These are phyloP conservation scores for Kwoniella bestiolae DNA, from an alignment of 768 basidiomycete species.

Conservation along the genomic window DNA sequence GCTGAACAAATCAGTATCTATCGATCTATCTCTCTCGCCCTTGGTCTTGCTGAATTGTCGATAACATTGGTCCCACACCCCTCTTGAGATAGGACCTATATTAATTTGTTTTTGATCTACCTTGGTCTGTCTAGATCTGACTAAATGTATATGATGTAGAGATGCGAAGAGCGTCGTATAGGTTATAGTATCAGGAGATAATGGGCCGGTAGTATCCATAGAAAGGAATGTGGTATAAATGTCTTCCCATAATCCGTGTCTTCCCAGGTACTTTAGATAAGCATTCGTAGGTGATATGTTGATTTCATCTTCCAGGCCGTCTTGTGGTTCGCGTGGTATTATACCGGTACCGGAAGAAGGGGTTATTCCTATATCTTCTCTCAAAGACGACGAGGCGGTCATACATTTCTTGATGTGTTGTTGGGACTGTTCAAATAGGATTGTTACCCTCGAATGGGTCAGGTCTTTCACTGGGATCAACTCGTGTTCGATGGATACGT, in stretches of 20 bases:
- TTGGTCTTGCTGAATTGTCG: slow-evolving; percentile 13
- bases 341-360: background rate
- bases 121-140: background rate
- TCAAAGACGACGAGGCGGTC: background rate
- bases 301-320: slow-evolving; percentile 17
- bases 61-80: slow-evolving; percentile 34
- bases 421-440: slow-evolving; percentile 31
- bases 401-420: slow-evolving; percentile 8
- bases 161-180: slow-evolving; percentile 45
- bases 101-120: background rate
- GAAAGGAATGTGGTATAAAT: slow-evolving; percentile 40
- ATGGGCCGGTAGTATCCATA: slow-evolving; percentile 30
- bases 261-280: slow-evolving; percentile 47
- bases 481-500: background rate
- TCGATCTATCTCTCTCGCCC: background rate
- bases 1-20: slow-evolving; percentile 19
- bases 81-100: slow-evolving; percentile 27
- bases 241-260: slow-evolving; percentile 40
- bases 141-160: slow-evolving; percentile 17
- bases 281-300: slow-evolving; percentile 44
- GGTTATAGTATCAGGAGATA: slow-evolving; percentile 43
- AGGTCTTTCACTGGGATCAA: slow-evolving; percentile 18
- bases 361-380: slow-evolving; percentile 20
- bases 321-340: background rate
- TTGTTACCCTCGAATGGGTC: slow-evolving; percentile 33